A percentile compares a stretch with the other conserved stretches of the same genome.
Conservation (phyloP, 768 basidiomycete genomes). For the Austroboletus festivus region DNA sequence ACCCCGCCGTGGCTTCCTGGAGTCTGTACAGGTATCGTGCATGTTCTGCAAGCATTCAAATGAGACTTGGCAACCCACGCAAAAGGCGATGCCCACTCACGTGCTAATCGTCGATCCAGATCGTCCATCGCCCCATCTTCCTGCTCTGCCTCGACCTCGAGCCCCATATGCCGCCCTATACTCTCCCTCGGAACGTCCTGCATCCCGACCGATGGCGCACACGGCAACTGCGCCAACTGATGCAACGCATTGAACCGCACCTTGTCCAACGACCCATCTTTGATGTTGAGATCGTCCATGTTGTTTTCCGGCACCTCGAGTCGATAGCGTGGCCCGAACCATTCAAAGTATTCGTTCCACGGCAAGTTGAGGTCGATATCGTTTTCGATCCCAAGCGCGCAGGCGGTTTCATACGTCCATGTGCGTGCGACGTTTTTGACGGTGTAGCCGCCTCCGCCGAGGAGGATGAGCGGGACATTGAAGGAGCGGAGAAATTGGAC, state of each 20-base stretch:
- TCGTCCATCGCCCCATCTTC: constrained; percentile 50
- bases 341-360: constrained; percentile 92
- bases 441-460: constrained; percentile 97
- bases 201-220: constrained; percentile 83
- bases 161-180: constrained; percentile 59
- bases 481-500: constrained; percentile 81
- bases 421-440: constrained; percentile 93
- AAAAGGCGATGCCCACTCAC: constrained; percentile 41
- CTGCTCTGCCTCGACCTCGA: constrained; percentile 42
- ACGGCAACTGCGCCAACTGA: constrained; percentile 55
- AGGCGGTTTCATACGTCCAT: constrained; percentile 97
- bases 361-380: constrained; percentile 75
- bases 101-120: constrained; percentile 66
- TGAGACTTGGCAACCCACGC: background rate
- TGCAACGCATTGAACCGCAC: constrained; percentile 66
- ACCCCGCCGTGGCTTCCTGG: constrained; percentile 47
- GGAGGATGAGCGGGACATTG: constrained; percentile 82
- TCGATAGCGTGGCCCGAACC: constrained; percentile 94
- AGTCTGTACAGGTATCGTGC: constrained; percentile 61
- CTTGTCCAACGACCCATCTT: constrained; percentile 73
- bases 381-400: constrained; percentile 84
- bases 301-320: constrained; percentile 90
- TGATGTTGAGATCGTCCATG: constrained; percentile 89
- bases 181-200: constrained; percentile 78
- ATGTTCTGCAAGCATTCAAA: constrained; percentile 46